phyloP scores from a whole-genome alignment of 371 early-diverging fungal species.

The Coemansia sp. region DNA sequence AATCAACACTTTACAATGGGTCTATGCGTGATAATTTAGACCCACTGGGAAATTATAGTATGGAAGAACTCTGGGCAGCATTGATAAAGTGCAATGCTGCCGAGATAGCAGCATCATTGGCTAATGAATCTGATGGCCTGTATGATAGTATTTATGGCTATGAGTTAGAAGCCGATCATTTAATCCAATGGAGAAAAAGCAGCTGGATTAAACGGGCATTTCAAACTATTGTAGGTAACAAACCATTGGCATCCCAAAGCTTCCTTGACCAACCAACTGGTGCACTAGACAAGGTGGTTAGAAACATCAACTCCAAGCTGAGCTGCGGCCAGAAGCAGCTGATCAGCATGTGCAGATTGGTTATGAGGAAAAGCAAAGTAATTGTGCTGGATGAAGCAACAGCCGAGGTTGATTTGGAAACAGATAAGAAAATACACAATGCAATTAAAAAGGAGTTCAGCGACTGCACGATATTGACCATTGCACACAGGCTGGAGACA shows the following conservation, averaged over 20 bases:
- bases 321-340: constrained; percentile 64
- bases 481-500: constrained; percentile 62
- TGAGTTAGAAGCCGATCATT: too few relatives aligned
- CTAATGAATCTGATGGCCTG: too few relatives aligned
- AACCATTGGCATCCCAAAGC: background rate
- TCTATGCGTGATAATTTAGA: constrained; percentile 56
- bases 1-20: constrained; percentile 56
- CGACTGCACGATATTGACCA: constrained; percentile 58
- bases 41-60: constrained; percentile 50
- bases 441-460: constrained; percentile 56
- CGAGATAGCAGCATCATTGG: constrained; percentile 49
- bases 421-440: constrained; percentile 58
- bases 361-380: constrained; percentile 54
- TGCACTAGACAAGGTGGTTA: too few relatives aligned
- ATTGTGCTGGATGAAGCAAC: constrained; percentile 71
- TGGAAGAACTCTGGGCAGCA: constrained; percentile 59
- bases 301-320: background rate
- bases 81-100: constrained; percentile 57
- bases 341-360: constrained; percentile 61
- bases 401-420: constrained; percentile 56
- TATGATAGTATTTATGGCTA: too few relatives aligned
- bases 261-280: too few relatives aligned
- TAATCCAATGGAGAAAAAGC: constrained; percentile 46
- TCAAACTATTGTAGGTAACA: background rate
- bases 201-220: constrained; percentile 25